These are phyloP conservation scores for Amanita thiersii DNA, from an alignment of 768 basidiomycete species.

Conservation along the genomic window DNA sequence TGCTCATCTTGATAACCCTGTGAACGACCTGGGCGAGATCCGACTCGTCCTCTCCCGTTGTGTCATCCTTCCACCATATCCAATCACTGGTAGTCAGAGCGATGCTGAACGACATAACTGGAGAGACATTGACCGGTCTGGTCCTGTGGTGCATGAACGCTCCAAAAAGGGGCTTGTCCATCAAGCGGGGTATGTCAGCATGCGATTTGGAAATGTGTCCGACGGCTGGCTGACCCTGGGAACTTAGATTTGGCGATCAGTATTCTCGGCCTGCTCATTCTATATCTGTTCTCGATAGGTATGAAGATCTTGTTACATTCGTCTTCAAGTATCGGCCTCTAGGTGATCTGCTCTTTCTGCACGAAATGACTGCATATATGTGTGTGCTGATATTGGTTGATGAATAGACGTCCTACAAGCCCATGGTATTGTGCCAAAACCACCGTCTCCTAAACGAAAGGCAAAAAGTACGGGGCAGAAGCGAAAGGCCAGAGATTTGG, in stretches of 20 bases:
- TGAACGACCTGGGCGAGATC: not conserved
- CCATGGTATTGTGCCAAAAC: not conserved
- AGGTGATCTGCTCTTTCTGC: not conserved
- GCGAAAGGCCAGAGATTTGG: not conserved
- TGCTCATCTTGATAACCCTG: not conserved
- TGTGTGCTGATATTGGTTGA: too few species aligned
- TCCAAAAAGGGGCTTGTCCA: not conserved
- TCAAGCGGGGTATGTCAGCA: not conserved
- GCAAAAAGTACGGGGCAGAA: not conserved
- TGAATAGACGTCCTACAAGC: not conserved
- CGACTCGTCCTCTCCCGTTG: not conserved
- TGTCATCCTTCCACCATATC: too few species aligned
- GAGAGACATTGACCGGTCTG: not conserved
- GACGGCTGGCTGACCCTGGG: too few species aligned
- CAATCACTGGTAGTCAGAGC: too few species aligned
- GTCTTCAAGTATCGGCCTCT: not conserved
- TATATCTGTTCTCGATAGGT: too few species aligned
- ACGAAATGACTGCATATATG: too few species aligned
- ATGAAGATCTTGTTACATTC: not conserved
- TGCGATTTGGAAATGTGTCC: too few species aligned
- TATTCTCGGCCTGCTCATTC: too few species aligned
- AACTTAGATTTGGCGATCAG: not conserved
- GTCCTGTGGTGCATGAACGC: not conserved
- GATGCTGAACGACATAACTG: too few species aligned
- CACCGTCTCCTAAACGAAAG: not conserved